Base-by-base conservation (phyloP, 257 asterid genomes). In the Primulina tabacum region DNA sequence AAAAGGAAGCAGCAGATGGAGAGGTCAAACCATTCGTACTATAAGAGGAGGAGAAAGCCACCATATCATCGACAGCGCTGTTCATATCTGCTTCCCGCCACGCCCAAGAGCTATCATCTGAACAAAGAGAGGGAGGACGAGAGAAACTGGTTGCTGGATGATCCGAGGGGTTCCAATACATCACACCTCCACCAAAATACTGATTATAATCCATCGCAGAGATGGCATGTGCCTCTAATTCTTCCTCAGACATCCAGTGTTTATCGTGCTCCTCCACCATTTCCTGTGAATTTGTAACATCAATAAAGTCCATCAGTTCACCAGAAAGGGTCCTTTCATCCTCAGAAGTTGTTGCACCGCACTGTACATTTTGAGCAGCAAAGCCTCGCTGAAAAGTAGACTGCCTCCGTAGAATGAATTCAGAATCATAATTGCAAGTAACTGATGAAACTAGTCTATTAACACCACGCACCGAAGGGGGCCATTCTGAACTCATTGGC, bases 61-160 rank as follows among this genome's bases (percentile, higher is more conserved):
- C 97, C 97, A 94, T 94, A 79, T 94, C 99, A 87, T 94, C 99
- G 81, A 94, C 99, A 73, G 84, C 95, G 79, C 89, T 81, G 59
- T 70, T 90, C 93, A 94, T 87, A 78, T 94, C 99, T 63, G 99
- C 99, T 80, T 94, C 99, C 64, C 96, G 82, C 93, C 97, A 94
- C 67, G 97, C 97, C 97, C 99, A 94, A 63, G 96, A 94, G 86
- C 97, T 89, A 83, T 94, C 99, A 68, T 94, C 99, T 34, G 99
- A 94, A 85, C 97, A 89, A 77, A 90, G 99, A 71, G 99, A 94
- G 62, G 99, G 99, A 72, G 99, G 97, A 71, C 96, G 96, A 20
- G 99, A 94, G 78, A 90, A 91, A 82, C 83, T 86, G 62, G 86
- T 79, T 76, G 88, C 95, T 20, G 86, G 96, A 82, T 80, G 90